Evolutionary conservation across 1,139 yeast genomes (phyloP).

Genomic region (Diutina neorugosa): DNA sequence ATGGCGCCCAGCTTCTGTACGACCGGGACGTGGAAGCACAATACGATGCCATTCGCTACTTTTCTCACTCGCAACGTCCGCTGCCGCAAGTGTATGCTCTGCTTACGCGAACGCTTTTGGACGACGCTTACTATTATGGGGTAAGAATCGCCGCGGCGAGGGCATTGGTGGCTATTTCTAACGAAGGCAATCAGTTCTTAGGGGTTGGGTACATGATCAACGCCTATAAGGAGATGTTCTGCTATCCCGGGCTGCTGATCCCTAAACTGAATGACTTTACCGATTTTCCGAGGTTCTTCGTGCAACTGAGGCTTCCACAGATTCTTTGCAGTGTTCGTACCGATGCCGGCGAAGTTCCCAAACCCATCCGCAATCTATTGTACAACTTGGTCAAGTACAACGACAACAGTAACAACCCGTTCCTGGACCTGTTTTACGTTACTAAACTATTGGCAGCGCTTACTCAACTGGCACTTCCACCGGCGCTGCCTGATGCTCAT

Average conservation of each 20-base stretch:
- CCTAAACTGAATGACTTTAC: slow-evolving; percentile 78
- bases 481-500: neutral
- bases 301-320: slow-evolving; percentile 56
- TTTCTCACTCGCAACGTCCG: slow-evolving; percentile 50
- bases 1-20: slow-evolving; percentile 81
- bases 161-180: slow-evolving; percentile 61
- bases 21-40: slow-evolving; percentile 97
- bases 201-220: slow-evolving; percentile 66
- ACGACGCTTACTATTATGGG: slow-evolving; percentile 78
- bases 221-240: slow-evolving; percentile 58
- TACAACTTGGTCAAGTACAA: slow-evolving; percentile 69
- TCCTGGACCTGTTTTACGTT: slow-evolving; percentile 62
- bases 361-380: slow-evolving; percentile 47
- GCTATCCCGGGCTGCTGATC: slow-evolving; percentile 52
- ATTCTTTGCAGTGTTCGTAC: slow-evolving; percentile 53
- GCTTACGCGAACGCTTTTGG: slow-evolving; percentile 72
- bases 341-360: slow-evolving; percentile 56
- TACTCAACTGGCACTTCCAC: slow-evolving; percentile 25
- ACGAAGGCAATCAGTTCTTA: slow-evolving; percentile 45
- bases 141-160: slow-evolving; percentile 78
- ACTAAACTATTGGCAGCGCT: slow-evolving; percentile 46
- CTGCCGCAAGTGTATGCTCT: slow-evolving; percentile 61
- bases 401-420: slow-evolving; percentile 73
- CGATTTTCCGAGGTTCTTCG: slow-evolving; percentile 51
- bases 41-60: slow-evolving; percentile 66